Percentiles rank a stretch among this genome's conserved stretches.
Conservation (phyloP, 2,329 filamentous ascomycete genomes). For the Colletotrichum siamense region DNA sequence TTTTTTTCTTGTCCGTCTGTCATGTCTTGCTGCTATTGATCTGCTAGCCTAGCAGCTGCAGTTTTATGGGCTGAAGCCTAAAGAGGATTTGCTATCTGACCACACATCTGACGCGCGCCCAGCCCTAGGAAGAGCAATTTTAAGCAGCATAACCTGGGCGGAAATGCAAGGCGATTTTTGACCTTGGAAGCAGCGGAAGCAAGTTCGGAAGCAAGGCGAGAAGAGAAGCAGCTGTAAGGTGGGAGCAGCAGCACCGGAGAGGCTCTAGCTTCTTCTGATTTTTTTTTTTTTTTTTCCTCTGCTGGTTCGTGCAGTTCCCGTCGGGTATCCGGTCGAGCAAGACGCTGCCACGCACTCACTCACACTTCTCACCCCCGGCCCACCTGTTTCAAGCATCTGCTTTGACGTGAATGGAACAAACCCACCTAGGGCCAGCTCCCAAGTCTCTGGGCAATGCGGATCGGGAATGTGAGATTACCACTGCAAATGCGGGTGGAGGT, state of each 20-base stretch:
- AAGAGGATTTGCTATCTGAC: constrained; percentile 2
- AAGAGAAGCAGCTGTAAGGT: not conserved
- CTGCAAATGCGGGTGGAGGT: constrained; percentile 5
- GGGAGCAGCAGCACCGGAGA: not conserved
- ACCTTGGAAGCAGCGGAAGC: not conserved
- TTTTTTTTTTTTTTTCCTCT: not conserved
- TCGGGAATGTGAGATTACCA: not conserved
- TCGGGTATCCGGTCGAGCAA: constrained; percentile 4
- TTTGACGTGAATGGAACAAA: constrained; percentile 19
- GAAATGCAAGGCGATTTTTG: not conserved
- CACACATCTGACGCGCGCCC: constrained; percentile 14
- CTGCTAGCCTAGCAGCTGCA: not conserved
- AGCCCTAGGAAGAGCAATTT: constrained; percentile 1
- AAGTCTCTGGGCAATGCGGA: not conserved
- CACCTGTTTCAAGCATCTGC: constrained; percentile 22
- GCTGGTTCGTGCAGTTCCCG: not conserved
- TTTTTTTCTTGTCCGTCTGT: not conserved
- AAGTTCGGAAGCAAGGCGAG: not conserved
- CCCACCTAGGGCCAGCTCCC: not conserved
- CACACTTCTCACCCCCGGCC: not conserved
- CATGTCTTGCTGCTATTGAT: not conserved
- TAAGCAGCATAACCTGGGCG: not conserved
- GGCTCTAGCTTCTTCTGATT: not conserved
- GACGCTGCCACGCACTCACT: constrained; percentile 16
- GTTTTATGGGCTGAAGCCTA: not conserved